Conservation (phyloP, 2,329 filamentous ascomycete genomes). For the Colletotrichum sp. region DNA sequence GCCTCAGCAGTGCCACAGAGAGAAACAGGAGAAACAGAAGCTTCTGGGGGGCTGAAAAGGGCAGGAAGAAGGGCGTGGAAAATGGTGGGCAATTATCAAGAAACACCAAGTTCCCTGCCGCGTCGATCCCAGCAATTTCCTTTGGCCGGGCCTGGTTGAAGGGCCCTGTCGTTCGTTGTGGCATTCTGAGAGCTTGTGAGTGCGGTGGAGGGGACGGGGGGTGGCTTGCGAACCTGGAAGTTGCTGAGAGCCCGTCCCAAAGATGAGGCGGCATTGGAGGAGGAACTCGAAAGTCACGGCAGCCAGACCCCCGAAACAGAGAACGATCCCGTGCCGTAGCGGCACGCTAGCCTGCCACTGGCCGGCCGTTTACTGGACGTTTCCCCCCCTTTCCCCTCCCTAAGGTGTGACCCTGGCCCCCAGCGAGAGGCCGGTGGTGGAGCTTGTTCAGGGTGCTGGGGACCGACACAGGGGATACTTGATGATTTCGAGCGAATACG, state of each 20-base stretch:
- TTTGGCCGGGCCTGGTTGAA: not conserved
- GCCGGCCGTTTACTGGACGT: not conserved
- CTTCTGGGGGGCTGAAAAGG: constrained; percentile 7
- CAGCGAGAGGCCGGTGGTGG: not conserved
- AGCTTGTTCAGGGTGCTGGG: not conserved
- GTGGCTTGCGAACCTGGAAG: not conserved
- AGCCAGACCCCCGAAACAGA: constrained; percentile 6
- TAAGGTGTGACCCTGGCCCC: not conserved
- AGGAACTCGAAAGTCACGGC: not conserved
- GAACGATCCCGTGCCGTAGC: constrained; percentile 13
- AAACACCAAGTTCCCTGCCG: constrained; percentile 13
- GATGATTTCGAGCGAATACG: constrained; percentile 13
- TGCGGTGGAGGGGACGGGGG: not conserved
- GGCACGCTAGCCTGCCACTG: constrained; percentile 9
- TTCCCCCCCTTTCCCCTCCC: not conserved
- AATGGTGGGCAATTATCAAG: constrained; percentile 13
- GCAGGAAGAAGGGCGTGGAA: not conserved
- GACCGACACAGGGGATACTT: not conserved
- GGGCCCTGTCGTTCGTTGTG: not conserved
- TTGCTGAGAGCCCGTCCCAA: not conserved
- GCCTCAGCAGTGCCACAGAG: not conserved
- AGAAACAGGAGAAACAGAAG: not conserved
- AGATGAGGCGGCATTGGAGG: not conserved
- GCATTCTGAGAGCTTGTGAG: not conserved
- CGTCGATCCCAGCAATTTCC: constrained; percentile 19